phyloP scores from a whole-genome alignment of 108 stramenopile species.

The Pseudonitzschia multistriata region DNA sequence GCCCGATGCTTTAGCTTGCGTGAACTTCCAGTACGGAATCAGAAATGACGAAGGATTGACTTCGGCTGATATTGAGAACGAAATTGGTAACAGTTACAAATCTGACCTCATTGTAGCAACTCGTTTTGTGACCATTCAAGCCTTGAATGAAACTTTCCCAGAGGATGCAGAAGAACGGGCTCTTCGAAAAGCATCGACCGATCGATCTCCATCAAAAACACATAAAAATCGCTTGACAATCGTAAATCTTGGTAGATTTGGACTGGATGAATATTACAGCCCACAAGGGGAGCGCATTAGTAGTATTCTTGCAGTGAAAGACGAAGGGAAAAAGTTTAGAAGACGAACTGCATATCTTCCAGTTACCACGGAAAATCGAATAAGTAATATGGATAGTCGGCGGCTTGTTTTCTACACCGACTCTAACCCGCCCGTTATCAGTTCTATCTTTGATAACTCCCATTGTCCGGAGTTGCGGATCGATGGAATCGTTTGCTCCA shows the following conservation, averaged over 20 bases:
- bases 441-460: conserved; percentile 38
- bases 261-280: background rate
- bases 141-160: conserved; percentile 54
- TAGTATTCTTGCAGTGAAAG: background rate
- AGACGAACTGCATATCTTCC: background rate
- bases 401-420: conserved; percentile 47
- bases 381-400: conserved; percentile 1
- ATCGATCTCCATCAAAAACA: too few relatives aligned
- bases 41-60: conserved; percentile 21
- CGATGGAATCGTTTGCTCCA: conserved; percentile 7
- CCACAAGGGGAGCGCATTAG: background rate
- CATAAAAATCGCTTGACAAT: background rate
- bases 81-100: conserved; percentile 49
- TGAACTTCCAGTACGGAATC: conserved; percentile 36
- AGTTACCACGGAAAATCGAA: background rate
- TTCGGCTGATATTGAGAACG: conserved; percentile 49
- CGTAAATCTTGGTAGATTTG: background rate
- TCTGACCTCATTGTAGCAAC: conserved; percentile 52
- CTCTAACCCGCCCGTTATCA: conserved; percentile 41
- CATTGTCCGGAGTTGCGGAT: conserved; percentile 16
- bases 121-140: conserved; percentile 32
- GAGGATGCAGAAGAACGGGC: background rate
- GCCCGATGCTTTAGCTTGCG: conserved; percentile 19
- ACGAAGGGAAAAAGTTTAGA: background rate
- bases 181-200: background rate